Evolutionary conservation across 2,329 filamentous ascomycete species (phyloP), one percentile per base, ranked within the genome.

Genomic region (Penicillium sp.): DNA sequence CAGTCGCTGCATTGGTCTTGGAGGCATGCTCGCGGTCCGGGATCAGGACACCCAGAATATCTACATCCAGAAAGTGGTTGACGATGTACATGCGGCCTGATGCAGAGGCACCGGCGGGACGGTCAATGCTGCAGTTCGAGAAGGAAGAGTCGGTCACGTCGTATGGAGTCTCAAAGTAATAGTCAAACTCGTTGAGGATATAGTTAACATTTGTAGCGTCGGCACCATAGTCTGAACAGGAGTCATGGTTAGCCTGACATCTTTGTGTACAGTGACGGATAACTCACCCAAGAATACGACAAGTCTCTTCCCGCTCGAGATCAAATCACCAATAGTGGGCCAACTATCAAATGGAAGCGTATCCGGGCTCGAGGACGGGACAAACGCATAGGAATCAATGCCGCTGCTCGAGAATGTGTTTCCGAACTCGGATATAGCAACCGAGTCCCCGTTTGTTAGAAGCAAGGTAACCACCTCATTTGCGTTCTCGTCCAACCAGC

Each of bases 391-490:
- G 13, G 58, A 44, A 20, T 58, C 53, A n/a, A 73, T 62, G 5
- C 69, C 70, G 25, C 62, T 66, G 22, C 54, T 56, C 4, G 54
- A 46, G 49, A 74, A 74, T 1, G 64, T 65, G 39, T 67, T 58
- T 5, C 63, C 68, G 35, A 74, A 74, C 14, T 63, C 51, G 25
- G 54, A 55, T 8, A 73, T 61, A 18, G 62, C 55, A 11, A 73
- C 47, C 9, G 56, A 61, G 44, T 88, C 85, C 4, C 73, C 75
- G 61, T 88, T 87, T 4, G 83, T 86, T 42, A 88, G 69, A 10
- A 88, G 76, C 44, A 88, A 63, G 0, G 82, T 85, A 11, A 87
- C 76, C 6, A 87, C 82, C 52, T 88, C 84, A 49, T 83, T 70
- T 5, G 79, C 71, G 56, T 88, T 78, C 16, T 50, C 49, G 44